Conservation (phyloP, 192 early-diverging fungal genomes). For the Geranomyces variabilis region DNA sequence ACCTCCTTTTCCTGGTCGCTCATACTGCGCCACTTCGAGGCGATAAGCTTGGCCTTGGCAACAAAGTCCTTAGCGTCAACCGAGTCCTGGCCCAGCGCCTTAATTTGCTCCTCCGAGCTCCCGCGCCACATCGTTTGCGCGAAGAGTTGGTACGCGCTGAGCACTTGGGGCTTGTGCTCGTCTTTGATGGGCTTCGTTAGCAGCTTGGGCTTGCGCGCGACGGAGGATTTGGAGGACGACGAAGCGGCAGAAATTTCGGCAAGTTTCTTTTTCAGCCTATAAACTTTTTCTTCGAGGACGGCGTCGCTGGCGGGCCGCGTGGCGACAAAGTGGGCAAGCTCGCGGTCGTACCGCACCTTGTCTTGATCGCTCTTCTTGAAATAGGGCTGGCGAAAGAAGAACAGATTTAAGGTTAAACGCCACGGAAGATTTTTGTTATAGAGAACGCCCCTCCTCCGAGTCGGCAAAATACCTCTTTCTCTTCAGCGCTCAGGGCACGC, state of each 20-base stretch:
- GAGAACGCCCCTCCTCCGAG: neutral
- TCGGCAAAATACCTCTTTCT: conserved; percentile 5
- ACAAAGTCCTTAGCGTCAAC: too few species aligned
- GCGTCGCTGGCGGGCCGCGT: neutral
- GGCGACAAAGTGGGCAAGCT: neutral
- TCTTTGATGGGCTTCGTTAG: conserved; percentile 1
- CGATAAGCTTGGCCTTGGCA: too few species aligned
- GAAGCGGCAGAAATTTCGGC: neutral
- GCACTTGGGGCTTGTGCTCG: neutral
- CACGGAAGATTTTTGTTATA: neutral
- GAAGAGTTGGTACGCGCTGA: neutral
- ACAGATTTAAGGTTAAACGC: neutral
- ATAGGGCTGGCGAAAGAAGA: neutral
- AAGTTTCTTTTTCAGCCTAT: neutral
- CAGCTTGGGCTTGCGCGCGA: neutral
- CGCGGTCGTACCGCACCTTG: conserved; percentile 8
- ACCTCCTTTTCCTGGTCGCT: neutral
- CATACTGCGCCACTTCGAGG: neutral
- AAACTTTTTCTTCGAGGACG: conserved; percentile 1
- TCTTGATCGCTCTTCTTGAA: neutral
- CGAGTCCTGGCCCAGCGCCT: neutral
- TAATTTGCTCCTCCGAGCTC: neutral
- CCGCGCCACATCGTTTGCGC: neutral
- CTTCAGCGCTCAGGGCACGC: neutral
- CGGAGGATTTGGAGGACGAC: too few species aligned